Conservation (phyloP, 768 basidiomycete genomes). For the Boletus subcaerulescens region DNA sequence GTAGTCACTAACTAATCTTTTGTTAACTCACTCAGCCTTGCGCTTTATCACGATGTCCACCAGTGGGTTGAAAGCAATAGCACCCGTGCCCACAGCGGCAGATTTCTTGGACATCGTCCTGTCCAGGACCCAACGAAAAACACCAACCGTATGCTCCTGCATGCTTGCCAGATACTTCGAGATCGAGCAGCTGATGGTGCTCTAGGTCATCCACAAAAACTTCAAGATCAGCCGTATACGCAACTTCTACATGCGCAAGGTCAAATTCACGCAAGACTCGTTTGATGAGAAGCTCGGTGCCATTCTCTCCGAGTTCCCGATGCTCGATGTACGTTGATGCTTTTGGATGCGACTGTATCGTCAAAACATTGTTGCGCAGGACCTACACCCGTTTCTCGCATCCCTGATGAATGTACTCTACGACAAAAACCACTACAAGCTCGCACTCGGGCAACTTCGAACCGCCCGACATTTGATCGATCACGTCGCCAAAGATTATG, state of each 20-base stretch:
- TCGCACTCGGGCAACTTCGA: constrained; percentile 94
- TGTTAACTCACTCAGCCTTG: neutral
- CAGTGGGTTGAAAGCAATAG: constrained; percentile 92
- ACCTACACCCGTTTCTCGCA: constrained; percentile 94
- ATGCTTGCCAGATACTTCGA: neutral
- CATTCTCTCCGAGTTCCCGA: constrained; percentile 94
- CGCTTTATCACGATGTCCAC: constrained; percentile 55
- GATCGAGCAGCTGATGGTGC: constrained; percentile 1
- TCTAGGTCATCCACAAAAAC: constrained; percentile 96
- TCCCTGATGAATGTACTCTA: constrained; percentile 98
- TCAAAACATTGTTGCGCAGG: constrained; percentile 37
- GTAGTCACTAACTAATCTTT: neutral
- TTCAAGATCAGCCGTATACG: constrained; percentile 99
- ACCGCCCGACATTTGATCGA: constrained; percentile 96
- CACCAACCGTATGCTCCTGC: constrained; percentile 68
- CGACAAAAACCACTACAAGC: constrained; percentile 99
- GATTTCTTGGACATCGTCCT: constrained; percentile 95
- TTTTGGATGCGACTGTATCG: neutral
- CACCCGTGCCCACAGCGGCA: constrained; percentile 94
- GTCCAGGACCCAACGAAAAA: constrained; percentile 95
- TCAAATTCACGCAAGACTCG: constrained; percentile 96
- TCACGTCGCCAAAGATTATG: constrained; percentile 96
- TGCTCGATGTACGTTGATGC: constrained; percentile 77
- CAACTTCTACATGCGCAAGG: constrained; percentile 98
- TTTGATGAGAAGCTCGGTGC: constrained; percentile 94